Evolutionary conservation across 2,329 filamentous ascomycete species (phyloP).

Genomic region (Botryotinia globosa): DNA sequence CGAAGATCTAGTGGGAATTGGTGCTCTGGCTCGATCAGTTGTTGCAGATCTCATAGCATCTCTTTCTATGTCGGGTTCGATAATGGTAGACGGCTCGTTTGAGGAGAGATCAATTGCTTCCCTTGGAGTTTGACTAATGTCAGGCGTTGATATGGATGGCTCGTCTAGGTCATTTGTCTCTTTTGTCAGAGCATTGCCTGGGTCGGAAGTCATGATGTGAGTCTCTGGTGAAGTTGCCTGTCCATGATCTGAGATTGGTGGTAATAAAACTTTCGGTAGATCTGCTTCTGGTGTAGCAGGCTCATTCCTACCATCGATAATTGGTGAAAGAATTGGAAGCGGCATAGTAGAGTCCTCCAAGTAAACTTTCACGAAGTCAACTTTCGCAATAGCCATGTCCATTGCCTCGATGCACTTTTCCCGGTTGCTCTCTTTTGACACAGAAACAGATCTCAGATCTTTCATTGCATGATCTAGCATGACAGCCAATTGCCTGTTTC

Average conservation of each 20-base stretch:
- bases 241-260: conserved; percentile 8
- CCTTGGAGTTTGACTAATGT: not conserved
- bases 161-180: not conserved
- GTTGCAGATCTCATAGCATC: conserved; percentile 21
- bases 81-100: not conserved
- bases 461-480: conserved; percentile 67
- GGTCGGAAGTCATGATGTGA: not conserved
- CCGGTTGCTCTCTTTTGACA: conserved; percentile 46
- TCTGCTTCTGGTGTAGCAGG: conserved; percentile 6
- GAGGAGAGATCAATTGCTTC: not conserved
- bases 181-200: not conserved
- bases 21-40: conserved; percentile 35
- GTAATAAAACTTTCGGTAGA: conserved; percentile 16
- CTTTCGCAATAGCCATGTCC: conserved; percentile 58
- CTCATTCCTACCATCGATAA: not conserved
- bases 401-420: conserved; percentile 49
- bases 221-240: not conserved
- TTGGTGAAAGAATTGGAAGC: conserved; percentile 39
- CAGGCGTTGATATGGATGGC: not conserved
- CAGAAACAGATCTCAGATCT: conserved; percentile 60
- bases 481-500: conserved; percentile 64
- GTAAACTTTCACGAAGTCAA: conserved; percentile 63
- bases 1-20: conserved; percentile 60
- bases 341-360: conserved; percentile 56
- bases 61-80: not conserved